Evolutionary conservation across 768 basidiomycete species (phyloP), one percentile per base, ranked within the genome.

Genomic region (Cystofilobasidium capitatum): DNA sequence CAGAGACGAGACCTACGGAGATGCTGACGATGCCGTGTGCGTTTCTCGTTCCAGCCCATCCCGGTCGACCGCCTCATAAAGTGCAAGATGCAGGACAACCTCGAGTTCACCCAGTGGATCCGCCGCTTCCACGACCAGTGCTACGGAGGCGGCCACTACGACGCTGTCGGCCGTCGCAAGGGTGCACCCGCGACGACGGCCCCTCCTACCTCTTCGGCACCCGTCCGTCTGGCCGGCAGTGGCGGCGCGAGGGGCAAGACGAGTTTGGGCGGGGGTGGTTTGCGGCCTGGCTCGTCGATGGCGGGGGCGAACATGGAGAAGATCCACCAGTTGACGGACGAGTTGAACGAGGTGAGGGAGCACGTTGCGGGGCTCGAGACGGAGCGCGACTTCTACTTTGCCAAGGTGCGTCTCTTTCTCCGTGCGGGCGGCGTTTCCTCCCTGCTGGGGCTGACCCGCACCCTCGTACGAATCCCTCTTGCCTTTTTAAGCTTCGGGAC

Each of bases 31-130:
- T 14, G 10, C 58, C 61, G 62, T 33, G 37, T 71, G n/a, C 70
- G 12, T 26, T 22, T 39, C 33, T 47, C 42, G 5, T 60, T 31
- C 10, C 72, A 96, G 91, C 93, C 93, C 33, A 92, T 99, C 76
- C 89, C 83, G 9, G 88, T 99, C n/a, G 94, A 98, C 73, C 87
- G 82, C 73, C 85, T 99, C 42, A 85, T 89, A 58, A 93, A 93
- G 79, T 99, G 96, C 81, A 98, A 97, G 81, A 98, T 98, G 93
- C 94, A 97, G 87, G 96, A 98, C 78, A 99, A 99, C 78, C 86
- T 99, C 72, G 96, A 99, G 75, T 98, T 99, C 80, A 77, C 93
- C 65, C 96, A 99, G 78, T 99, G 94, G 94, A 83, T 90, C 74
- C 91, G 91, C 75, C 87, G 88, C 29, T 97, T 87, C 78, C 98